Percentiles rank a stretch among this genome's conserved stretches.
Conservation (phyloP, 1,139 yeast genomes). For the Wickerhamiella pararugosa region DNA sequence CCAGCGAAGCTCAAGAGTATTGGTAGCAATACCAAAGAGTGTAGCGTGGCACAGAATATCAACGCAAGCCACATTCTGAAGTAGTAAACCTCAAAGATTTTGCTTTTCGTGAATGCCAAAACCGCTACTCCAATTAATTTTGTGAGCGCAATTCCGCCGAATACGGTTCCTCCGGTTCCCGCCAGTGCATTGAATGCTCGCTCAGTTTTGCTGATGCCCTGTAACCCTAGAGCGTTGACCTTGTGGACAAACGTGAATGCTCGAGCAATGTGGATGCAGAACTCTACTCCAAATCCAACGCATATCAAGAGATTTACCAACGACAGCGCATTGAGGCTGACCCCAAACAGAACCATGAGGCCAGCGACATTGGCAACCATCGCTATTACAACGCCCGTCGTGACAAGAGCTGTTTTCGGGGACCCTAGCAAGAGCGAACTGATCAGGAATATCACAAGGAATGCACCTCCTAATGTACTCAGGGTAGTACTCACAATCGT, state of each 20-base stretch:
- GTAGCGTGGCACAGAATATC: constrained; percentile 60
- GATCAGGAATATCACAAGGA: constrained; percentile 38
- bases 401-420: constrained; percentile 38
- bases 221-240: constrained; percentile 15
- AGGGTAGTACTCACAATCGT: constrained; percentile 46
- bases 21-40: constrained; percentile 67
- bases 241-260: constrained; percentile 43
- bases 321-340: constrained; percentile 77
- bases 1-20: constrained; percentile 53
- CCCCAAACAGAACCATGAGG: constrained; percentile 56
- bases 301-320: constrained; percentile 80
- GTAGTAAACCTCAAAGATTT: constrained; percentile 80
- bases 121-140: constrained; percentile 79
- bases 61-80: constrained; percentile 92
- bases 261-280: constrained; percentile 73
- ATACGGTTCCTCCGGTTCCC: constrained; percentile 73
- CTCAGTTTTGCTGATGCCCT: constrained; percentile 17
- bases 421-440: constrained; percentile 55
- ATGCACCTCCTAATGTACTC: constrained; percentile 40
- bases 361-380: constrained; percentile 67
- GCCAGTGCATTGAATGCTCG: constrained; percentile 48
- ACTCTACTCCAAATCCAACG: constrained; percentile 85
- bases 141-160: constrained; percentile 81
- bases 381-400: constrained; percentile 45
- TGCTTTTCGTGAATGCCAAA: constrained; percentile 69